phyloP scores from a whole-genome alignment of 1,139 yeast genomes.

The Arxiozyma slooffiae region DNA sequence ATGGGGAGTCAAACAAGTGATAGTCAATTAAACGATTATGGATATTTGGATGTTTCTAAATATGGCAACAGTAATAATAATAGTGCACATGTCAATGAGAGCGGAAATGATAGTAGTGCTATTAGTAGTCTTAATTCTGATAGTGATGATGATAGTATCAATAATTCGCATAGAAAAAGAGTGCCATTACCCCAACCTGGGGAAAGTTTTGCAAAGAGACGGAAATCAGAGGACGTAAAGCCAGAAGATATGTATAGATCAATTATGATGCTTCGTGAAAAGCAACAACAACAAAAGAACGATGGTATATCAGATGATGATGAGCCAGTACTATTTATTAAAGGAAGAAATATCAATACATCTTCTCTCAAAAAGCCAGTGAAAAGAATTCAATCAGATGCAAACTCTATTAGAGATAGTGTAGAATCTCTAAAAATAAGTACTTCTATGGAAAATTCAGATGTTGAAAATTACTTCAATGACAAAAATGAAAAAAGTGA shows the following conservation, averaged over 20 bases:
- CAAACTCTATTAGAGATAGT: not conserved
- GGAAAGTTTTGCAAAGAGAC: slow-evolving; percentile 24
- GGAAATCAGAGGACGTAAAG: slow-evolving; percentile 44
- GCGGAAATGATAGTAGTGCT: not conserved
- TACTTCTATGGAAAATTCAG: not conserved
- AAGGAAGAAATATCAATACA: slow-evolving; percentile 37
- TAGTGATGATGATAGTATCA: not conserved
- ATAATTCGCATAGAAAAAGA: not conserved
- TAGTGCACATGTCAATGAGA: not conserved
- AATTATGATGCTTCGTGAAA: slow-evolving; percentile 62
- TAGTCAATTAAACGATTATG: not conserved
- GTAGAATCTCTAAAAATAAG: slow-evolving; percentile 39
- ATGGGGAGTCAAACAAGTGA: not conserved
- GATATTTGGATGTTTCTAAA: not conserved
- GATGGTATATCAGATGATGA: slow-evolving; percentile 37
- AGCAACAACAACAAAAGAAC: slow-evolving; percentile 26
- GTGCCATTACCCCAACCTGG: not conserved
- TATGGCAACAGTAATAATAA: slow-evolving; percentile 2
- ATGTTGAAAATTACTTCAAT: not conserved
- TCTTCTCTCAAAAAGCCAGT: not conserved
- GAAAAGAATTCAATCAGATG: not conserved
- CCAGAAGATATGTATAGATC: slow-evolving; percentile 83
- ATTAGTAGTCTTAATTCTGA: not conserved
- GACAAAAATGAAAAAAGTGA: not conserved
- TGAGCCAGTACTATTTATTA: slow-evolving; percentile 75